Conservation (phyloP, 306 rosid genomes). For the Dalbergia cochinchinensis region DNA sequence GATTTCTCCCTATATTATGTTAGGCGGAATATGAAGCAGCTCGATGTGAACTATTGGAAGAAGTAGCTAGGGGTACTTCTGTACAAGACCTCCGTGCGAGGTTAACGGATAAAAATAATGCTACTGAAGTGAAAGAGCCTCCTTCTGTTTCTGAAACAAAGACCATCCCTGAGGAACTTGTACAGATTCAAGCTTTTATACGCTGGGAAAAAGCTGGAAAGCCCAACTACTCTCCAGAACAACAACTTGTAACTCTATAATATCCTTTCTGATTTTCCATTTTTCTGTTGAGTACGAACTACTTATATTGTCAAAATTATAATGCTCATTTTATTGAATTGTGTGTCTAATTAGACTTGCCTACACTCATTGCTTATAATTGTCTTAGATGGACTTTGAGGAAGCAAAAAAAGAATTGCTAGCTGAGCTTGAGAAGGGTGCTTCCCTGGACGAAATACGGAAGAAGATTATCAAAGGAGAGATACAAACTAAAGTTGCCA, state of each 20-base stretch:
- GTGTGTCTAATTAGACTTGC: slow-evolving; percentile 18
- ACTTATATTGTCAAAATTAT: slow-evolving; percentile 32
- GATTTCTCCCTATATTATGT: slow-evolving; percentile 15
- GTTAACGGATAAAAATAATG: slow-evolving; percentile 60
- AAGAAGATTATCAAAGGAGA: slow-evolving; percentile 80
- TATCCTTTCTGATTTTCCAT: slow-evolving; percentile 41
- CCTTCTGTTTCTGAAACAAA: slow-evolving; percentile 57
- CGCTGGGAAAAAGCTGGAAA: slow-evolving; percentile 96
- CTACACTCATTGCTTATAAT: slow-evolving; percentile 31
- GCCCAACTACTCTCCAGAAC: slow-evolving; percentile 75
- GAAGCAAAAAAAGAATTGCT: slow-evolving; percentile 80
- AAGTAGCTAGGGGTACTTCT: slow-evolving; percentile 83
- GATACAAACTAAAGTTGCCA: slow-evolving; percentile 70
- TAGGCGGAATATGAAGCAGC: slow-evolving; percentile 98
- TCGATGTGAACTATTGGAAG: slow-evolving; percentile 76
- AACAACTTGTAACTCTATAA: slow-evolving; percentile 68
- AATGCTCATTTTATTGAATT: slow-evolving; percentile 37
- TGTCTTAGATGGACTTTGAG: slow-evolving; percentile 76
- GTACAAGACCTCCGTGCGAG: slow-evolving; percentile 76
- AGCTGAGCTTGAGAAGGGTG: slow-evolving; percentile 72
- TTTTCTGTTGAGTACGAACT: slow-evolving; percentile 31
- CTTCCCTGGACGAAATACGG: slow-evolving; percentile 69
- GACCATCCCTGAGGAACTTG: slow-evolving; percentile 75
- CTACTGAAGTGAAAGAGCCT: slow-evolving; percentile 57
- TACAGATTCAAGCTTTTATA: slow-evolving; percentile 77